phyloP scores from a whole-genome alignment of 1,139 yeast genomes.

The Protomyces gravidus region DNA sequence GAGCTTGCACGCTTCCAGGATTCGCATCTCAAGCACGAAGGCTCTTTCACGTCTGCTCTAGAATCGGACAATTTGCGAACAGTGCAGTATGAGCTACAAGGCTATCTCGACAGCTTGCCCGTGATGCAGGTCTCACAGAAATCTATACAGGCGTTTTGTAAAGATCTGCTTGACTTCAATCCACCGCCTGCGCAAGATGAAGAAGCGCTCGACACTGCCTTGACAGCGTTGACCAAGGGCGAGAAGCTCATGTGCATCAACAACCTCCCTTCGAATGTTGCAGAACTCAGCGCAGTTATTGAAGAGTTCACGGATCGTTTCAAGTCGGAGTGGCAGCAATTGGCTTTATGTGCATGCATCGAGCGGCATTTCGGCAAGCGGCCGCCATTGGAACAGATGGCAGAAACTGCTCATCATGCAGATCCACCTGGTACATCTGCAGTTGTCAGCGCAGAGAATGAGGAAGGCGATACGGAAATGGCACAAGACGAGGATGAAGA shows the following conservation, averaged over 20 bases:
- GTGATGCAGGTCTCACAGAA: conserved; percentile 1
- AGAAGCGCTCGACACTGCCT: neutral
- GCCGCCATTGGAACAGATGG: neutral
- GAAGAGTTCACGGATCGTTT: conserved; percentile 29
- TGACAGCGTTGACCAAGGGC: conserved; percentile 23
- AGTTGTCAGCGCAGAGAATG: neutral
- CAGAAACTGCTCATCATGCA: neutral
- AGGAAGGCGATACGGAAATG: neutral
- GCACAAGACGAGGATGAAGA: neutral
- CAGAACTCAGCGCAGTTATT: conserved; percentile 25
- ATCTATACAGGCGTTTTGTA: neutral
- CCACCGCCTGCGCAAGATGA: neutral
- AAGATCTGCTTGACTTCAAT: conserved; percentile 1
- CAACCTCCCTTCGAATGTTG: conserved; percentile 21
- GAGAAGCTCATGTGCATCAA: conserved; percentile 30
- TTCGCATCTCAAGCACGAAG: conserved; percentile 10
- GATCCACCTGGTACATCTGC: neutral
- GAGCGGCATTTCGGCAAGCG: conserved; percentile 10
- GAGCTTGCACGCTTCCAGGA: conserved; percentile 20
- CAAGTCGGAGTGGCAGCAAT: conserved; percentile 11
- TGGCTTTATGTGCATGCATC: conserved; percentile 5
- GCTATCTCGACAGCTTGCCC: conserved; percentile 12
- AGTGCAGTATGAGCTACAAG: conserved; percentile 27
- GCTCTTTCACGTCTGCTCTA: conserved; percentile 15
- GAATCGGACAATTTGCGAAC: conserved; percentile 29